Evolutionary conservation across 2,329 filamentous ascomycete genomes (phyloP).

Genomic region (Claviceps pusilla): DNA sequence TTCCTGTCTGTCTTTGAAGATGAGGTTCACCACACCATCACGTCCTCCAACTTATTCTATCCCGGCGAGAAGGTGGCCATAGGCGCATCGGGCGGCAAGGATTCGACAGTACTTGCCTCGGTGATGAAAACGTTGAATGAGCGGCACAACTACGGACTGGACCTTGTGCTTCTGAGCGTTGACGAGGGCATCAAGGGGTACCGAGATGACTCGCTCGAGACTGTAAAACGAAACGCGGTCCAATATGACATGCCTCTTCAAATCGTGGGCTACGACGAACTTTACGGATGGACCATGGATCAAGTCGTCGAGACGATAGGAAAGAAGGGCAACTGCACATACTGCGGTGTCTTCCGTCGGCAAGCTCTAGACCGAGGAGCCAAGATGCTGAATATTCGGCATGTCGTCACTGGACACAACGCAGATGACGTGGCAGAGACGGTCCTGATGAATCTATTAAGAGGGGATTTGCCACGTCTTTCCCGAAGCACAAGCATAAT

Average conservation of each 20-base stretch:
- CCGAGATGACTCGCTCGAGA: slow-evolving; percentile 87
- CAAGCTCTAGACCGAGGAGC: slow-evolving; percentile 90
- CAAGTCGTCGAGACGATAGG: slow-evolving; percentile 92
- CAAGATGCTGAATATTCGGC: slow-evolving; percentile 70
- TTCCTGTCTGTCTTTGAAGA: slow-evolving; percentile 81
- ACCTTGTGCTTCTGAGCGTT: slow-evolving; percentile 77
- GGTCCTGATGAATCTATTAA: slow-evolving; percentile 88
- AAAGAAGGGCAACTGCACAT: slow-evolving; percentile 98
- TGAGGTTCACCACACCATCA: slow-evolving; percentile 88
- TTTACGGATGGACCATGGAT: slow-evolving; percentile 99
- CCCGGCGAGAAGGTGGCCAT: slow-evolving; percentile 81
- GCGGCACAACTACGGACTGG: slow-evolving; percentile 69
- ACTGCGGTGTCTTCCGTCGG: slow-evolving; percentile 88
- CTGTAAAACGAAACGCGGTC: slow-evolving; percentile 80
- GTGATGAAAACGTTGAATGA: slow-evolving; percentile 92
- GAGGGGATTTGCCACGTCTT: slow-evolving; percentile 76
- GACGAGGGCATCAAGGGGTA: slow-evolving; percentile 98
- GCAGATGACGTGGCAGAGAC: slow-evolving; percentile 96
- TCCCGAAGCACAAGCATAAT: slow-evolving; percentile 83
- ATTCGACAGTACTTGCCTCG: slow-evolving; percentile 88
- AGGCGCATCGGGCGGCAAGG: slow-evolving; percentile 91
- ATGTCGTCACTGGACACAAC: slow-evolving; percentile 95
- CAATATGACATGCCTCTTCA: slow-evolving; percentile 87
- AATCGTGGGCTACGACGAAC: slow-evolving; percentile 81
- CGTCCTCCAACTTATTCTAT: slow-evolving; percentile 62